These are phyloP conservation scores for Spergularia marina DNA, from an alignment of 148 eudicot species.

Conservation along the genomic window DNA sequence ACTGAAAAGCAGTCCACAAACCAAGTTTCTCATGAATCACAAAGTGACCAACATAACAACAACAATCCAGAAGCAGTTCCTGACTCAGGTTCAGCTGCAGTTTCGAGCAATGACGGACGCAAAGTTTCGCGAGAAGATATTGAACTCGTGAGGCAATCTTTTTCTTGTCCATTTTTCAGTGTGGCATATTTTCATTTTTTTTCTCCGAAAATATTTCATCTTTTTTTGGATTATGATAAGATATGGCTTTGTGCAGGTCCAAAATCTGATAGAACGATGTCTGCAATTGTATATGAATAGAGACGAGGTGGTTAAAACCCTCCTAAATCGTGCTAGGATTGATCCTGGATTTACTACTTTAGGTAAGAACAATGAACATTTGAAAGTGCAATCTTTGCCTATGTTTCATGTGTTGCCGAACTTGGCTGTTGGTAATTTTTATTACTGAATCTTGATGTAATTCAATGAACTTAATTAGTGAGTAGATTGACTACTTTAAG, in stretches of 20 bases:
- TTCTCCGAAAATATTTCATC: background rate
- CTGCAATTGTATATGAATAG: constrained; percentile 87
- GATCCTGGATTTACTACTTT: constrained; percentile 94
- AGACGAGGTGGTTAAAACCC: constrained; percentile 94
- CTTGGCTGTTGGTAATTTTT: background rate
- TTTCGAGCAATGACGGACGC: constrained; percentile 77
- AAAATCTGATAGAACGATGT: constrained; percentile 88
- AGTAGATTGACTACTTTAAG: background rate
- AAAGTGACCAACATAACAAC: constrained; percentile 64
- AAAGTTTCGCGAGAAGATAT: constrained; percentile 97
- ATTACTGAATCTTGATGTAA: background rate
- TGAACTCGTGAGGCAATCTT: constrained; percentile 70
- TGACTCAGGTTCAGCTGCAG: constrained; percentile 88
- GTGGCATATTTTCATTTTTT: background rate
- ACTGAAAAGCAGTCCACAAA: constrained; percentile 58
- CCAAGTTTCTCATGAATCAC: constrained; percentile 68
- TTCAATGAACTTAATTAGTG: background rate
- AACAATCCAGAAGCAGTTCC: constrained; percentile 51
- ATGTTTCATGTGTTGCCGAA: background rate
- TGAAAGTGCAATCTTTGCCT: constrained; percentile 4
- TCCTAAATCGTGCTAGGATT: constrained; percentile 83
- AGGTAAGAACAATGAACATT: constrained; percentile 43
- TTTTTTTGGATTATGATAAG: background rate
- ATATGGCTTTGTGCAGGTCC: constrained; percentile 60
- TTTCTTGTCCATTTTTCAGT: background rate